Evolutionary conservation across 176 grass and related monocot species (phyloP).

Genomic region (Canna indica): DNA sequence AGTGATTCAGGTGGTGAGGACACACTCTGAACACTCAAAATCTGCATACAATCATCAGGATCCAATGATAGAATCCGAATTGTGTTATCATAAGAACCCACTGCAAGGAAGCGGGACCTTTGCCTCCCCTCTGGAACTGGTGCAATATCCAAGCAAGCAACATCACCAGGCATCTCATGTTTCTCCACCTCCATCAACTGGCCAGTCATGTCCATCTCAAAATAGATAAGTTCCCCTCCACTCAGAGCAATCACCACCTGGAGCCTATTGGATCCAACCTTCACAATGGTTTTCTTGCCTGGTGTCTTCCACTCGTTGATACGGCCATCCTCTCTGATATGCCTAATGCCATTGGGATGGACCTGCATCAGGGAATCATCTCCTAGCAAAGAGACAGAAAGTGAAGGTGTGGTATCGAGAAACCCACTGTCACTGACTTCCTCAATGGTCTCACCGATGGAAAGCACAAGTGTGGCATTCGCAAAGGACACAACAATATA

Average conservation of each 20-base stretch:
- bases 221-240: conserved; percentile 93
- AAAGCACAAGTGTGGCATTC: conserved; percentile 89
- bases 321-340: conserved; percentile 97
- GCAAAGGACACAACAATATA: conserved; percentile 92
- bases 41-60: conserved; percentile 81
- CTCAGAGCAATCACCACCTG: conserved; percentile 96
- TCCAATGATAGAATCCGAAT: conserved; percentile 89
- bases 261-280: conserved; percentile 80
- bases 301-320: conserved; percentile 94
- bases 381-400: conserved; percentile 75
- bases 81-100: conserved; percentile 92
- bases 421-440: conserved; percentile 95
- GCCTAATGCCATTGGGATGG: conserved; percentile 86
- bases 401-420: conserved; percentile 81
- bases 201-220: conserved; percentile 97
- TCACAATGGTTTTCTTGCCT: conserved; percentile 96
- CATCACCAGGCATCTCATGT: conserved; percentile 96
- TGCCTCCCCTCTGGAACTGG: conserved; percentile 89
- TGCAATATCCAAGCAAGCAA: conserved; percentile 81
- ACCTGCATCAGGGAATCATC: conserved; percentile 99
- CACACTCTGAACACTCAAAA: conserved; percentile 77
- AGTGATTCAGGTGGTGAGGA: conserved; percentile 91
- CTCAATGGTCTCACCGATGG: conserved; percentile 95
- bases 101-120: conserved; percentile 86
- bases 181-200: conserved; percentile 97